A percentile compares a stretch with the other conserved stretches of the same genome.
Evolutionary conservation across 768 basidiomycete species (phyloP).

Genomic region (Lactarius hatsudake): DNA sequence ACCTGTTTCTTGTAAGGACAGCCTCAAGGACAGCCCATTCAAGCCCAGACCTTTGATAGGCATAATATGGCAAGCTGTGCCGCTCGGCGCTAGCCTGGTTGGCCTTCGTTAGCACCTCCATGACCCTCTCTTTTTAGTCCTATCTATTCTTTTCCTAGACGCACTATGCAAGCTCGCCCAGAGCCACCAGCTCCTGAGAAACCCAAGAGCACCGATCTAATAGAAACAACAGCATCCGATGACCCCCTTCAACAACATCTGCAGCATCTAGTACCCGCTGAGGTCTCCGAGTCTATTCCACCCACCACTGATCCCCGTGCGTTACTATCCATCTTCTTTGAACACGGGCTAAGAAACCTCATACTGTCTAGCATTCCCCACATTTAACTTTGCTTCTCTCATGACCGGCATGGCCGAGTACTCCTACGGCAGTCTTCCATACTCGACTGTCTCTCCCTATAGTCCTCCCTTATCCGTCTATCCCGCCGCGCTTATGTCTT

Average conservation of each 20-base stretch:
- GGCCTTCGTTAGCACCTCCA: not conserved
- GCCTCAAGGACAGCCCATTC: no score
- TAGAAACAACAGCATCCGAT: conserved; percentile 39
- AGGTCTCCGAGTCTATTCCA: conserved; percentile 57
- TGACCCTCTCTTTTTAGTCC: not conserved
- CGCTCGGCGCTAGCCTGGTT: not conserved
- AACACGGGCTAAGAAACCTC: conserved; percentile 32
- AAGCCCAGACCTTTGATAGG: not conserved
- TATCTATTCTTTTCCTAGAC: not conserved
- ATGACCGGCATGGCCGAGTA: conserved; percentile 64
- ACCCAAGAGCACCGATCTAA: conserved; percentile 49
- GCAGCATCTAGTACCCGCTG: conserved; percentile 67
- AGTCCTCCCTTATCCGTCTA: conserved; percentile 50
- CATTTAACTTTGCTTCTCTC: conserved; percentile 53
- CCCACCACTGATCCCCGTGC: conserved; percentile 46
- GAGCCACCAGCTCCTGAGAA: conserved; percentile 43
- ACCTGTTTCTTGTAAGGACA: no score
- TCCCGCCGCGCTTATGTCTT: conserved; percentile 65
- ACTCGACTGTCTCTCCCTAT: conserved; percentile 42
- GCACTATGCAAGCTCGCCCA: not conserved
- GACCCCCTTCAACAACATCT: conserved; percentile 30
- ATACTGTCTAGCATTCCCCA: conserved; percentile 61
- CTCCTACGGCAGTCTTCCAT: conserved; percentile 53
- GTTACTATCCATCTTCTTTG: conserved; percentile 33
- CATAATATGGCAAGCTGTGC: not conserved